Conservation (phyloP, 495 filamentous ascomycete genomes). For the Pseudotulostoma volvatum region DNA sequence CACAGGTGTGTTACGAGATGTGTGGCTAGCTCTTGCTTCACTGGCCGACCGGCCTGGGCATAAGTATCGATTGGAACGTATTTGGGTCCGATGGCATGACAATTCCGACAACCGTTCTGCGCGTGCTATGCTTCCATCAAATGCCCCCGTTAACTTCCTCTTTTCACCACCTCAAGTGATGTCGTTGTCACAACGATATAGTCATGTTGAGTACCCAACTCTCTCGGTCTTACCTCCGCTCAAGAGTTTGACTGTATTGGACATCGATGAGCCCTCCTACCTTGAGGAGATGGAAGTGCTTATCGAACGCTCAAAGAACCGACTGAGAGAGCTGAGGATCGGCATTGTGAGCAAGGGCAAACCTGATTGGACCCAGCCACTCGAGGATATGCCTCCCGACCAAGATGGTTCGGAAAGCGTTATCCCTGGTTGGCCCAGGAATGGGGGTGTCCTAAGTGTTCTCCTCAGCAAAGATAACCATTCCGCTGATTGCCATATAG, state of each 20-base stretch:
- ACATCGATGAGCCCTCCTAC: constrained; percentile 80
- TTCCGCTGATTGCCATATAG: neutral
- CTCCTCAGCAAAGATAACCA: neutral
- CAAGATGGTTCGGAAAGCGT: constrained; percentile 8
- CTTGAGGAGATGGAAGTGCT: constrained; percentile 77
- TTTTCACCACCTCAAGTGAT: constrained; percentile 1
- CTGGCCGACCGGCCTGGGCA: constrained; percentile 44
- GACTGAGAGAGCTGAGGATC: constrained; percentile 60
- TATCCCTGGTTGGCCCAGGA: constrained; percentile 20
- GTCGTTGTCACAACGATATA: constrained; percentile 21
- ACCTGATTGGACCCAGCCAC: constrained; percentile 42
- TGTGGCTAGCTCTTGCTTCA: constrained; percentile 71
- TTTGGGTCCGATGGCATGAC: constrained; percentile 88
- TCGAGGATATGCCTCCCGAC: constrained; percentile 14
- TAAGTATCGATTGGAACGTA: constrained; percentile 52
- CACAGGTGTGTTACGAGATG: constrained; percentile 71
- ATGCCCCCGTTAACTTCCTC: neutral
- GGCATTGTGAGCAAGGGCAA: constrained; percentile 48
- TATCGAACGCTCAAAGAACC: constrained; percentile 52
- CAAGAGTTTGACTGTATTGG: constrained; percentile 64
- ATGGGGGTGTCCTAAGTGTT: constrained; percentile 43
- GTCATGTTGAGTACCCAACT: constrained; percentile 62
- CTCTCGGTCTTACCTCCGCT: constrained; percentile 74
- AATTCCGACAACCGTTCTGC: constrained; percentile 36
- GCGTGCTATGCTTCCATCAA: constrained; percentile 12